Evolutionary conservation across 140 eudicot genomes (phyloP), one percentile per base, ranked within the genome.

Genomic region (Cichorium intybus): DNA sequence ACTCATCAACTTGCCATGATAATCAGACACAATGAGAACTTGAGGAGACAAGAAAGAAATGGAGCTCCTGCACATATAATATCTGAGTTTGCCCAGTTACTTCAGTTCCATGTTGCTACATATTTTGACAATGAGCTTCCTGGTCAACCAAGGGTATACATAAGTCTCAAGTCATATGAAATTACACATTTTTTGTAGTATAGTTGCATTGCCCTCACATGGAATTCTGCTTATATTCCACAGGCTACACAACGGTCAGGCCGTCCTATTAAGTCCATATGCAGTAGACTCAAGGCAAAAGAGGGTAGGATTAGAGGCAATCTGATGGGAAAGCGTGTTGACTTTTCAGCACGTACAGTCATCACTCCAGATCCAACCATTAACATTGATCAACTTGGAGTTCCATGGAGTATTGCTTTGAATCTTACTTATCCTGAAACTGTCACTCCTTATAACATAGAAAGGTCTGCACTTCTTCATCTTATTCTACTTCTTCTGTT

Each of bases 11-110:
- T 93, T 68, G 99, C 99, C 0, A 93, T 93, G 99, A 88, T 93
- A 22, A 88, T 93, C 66, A 76, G 99, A 77, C 96, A 93, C 80
- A 93, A 93, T 53, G 99, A 93, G 75, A 85, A 85, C 54, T 57
- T 93, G 64, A 85, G 93, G 79, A 83, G 69, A 62, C 99, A 93
- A 68, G 99, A 93, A 77, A 82, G 95, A 43, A 93, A 88, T 76
- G 99, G 99, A 64, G 99, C 99, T 57, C 99, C 99, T 35, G 96
- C 99, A 39, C 99, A 93, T 70, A 88, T 93, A 47, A 93, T 93
- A 48, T 93, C 99, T 18, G 99, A 93, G 68, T 93, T 93, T 63
- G 89, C 99, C 4, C 99, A 93, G 83, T 53, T 93, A 73, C 66
- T 93, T 81, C 99, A 93, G 90, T 93, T 93, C 56, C 99, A 93